Evolutionary conservation across 192 early-diverging fungal genomes (phyloP).

Genomic region (Martensiomyces pterosporus): DNA sequence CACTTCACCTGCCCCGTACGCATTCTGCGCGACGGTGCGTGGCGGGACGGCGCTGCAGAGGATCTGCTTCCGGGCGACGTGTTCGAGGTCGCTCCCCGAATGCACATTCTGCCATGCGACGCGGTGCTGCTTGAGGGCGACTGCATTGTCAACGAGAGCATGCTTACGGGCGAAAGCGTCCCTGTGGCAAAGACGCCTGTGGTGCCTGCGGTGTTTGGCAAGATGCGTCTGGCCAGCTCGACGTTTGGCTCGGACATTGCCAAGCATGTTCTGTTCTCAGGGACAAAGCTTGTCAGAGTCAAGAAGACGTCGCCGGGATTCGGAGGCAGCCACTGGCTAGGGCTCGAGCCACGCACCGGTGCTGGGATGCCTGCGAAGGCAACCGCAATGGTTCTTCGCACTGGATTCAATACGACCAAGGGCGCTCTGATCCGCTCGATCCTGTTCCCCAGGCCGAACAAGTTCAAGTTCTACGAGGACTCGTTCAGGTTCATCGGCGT

Average conservation of each 20-base stretch:
- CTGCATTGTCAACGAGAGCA: constrained; percentile 96
- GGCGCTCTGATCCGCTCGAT: constrained; percentile 93
- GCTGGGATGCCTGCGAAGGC: constrained; percentile 53
- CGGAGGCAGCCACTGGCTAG: constrained; percentile 43
- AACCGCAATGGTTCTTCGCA: constrained; percentile 84
- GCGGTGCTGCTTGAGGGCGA: constrained; percentile 87
- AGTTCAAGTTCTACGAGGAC: constrained; percentile 96
- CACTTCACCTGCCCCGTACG: constrained; percentile 77
- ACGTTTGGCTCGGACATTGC: constrained; percentile 62
- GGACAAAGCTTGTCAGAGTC: constrained; percentile 89
- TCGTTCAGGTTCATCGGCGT: constrained; percentile 96
- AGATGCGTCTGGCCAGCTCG: constrained; percentile 48
- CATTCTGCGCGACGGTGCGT: constrained; percentile 60
- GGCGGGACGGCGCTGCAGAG: constrained; percentile 53
- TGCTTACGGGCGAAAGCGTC: constrained; percentile 96
- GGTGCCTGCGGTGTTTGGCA: constrained; percentile 62
- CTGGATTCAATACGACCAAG: constrained; percentile 96
- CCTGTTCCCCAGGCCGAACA: constrained; percentile 94
- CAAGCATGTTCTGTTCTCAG: constrained; percentile 85
- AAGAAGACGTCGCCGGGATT: constrained; percentile 43
- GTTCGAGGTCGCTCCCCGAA: constrained; percentile 70
- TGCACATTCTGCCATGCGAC: constrained; percentile 82
- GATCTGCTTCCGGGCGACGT: constrained; percentile 97
- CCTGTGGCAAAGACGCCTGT: constrained; percentile 90
- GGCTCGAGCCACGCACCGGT: constrained; percentile 36